phyloP scores from a whole-genome alignment of 805 yeast species.

The Myxozyma monticola region DNA sequence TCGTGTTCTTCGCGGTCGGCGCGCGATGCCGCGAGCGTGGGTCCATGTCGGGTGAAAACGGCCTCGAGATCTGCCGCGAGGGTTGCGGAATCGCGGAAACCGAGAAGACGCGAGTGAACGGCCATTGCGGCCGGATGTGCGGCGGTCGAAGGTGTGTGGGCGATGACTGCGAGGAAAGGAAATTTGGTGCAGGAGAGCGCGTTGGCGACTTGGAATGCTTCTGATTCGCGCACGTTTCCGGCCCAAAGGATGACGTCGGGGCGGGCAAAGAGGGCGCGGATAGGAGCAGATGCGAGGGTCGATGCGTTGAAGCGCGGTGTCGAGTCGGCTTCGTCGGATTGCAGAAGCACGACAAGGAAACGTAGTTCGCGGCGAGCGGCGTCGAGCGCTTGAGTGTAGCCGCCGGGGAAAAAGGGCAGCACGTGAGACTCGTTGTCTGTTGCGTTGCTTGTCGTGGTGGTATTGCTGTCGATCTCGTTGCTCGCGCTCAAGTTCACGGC shows the following conservation, averaged over 20 bases:
- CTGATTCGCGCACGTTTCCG: conserved; percentile 78
- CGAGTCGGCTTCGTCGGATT: conserved; percentile 70
- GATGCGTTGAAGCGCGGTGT: conserved; percentile 53
- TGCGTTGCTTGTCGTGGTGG: neutral
- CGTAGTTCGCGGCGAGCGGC: conserved; percentile 67
- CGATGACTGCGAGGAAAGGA: conserved; percentile 80
- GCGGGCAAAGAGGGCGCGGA: conserved; percentile 50
- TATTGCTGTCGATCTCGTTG: neutral
- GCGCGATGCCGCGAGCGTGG: conserved; percentile 59
- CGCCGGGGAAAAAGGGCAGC: conserved; percentile 58
- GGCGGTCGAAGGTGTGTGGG: conserved; percentile 26
- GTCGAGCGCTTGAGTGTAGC: conserved; percentile 77
- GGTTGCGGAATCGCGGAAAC: conserved; percentile 47
- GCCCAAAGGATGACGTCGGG: conserved; percentile 76
- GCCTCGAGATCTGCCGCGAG: conserved; percentile 48
- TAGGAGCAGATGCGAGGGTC: conserved; percentile 53
- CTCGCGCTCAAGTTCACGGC: neutral
- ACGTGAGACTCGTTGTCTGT: neutral
- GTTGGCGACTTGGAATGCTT: conserved; percentile 79
- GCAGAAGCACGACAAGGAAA: conserved; percentile 72
- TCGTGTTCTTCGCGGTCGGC: conserved; percentile 63
- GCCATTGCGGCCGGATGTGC: conserved; percentile 43
- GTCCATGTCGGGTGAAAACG: conserved; percentile 58
- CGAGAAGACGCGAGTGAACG: conserved; percentile 63
- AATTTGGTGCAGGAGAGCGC: conserved; percentile 67